Base-by-base conservation (phyloP, 371 early-diverging fungal genomes). In the Rhizopus stolonifer region DNA sequence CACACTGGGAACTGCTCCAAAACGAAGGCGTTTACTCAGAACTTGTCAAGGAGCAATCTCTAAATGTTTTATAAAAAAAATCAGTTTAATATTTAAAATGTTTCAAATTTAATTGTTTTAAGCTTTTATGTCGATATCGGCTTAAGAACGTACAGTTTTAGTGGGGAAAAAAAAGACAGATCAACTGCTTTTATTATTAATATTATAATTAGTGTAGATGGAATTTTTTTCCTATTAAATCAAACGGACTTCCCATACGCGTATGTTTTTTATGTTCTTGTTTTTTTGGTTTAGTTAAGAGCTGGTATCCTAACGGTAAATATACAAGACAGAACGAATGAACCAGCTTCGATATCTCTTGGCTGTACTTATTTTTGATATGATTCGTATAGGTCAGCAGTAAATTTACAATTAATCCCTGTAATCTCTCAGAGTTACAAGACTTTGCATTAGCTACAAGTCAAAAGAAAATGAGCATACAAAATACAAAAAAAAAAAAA, bases 1-100 rank as follows among this genome's bases (percentile, higher is more conserved):
- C 80, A 7, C 93, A 93, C 67, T 75, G 80, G 47, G 80, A 88
- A 57, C 65, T 92, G 52, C 58, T 91, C 11, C 46, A 58, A 2
- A 34, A 65, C 10, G 64, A 71, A 26, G 67, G 64, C 15, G 61
- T 49, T 3, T 75, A 75, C 52, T 46, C 51, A 36, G 65, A 54
- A 26, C 46, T 75, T 18, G 70, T 69, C 0, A 46, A 56, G 21
- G 65, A 71, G 34, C 75, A 79, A 61, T 43, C 54, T 19, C 22
- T 42, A 9, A 42, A 10, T 21, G 42, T 42, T 18, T 42, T 42
- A 42, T 42, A 42, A 42, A n/a, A n/a, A 36, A 29, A 29, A 10
- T 29, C n/a, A n/a, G n/a, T n/a, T n/a, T n/a, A n/a, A n/a, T n/a
- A n/a, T n/a, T n/a, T n/a, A n/a, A n/a, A n/a, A n/a, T n/a, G n/a